A percentile compares a stretch with the other conserved stretches of the same genome.
These are phyloP conservation scores for Chaetomium globosum DNA, from an alignment of 2,329 filamentous ascomycete species.

Conservation along the genomic window DNA sequence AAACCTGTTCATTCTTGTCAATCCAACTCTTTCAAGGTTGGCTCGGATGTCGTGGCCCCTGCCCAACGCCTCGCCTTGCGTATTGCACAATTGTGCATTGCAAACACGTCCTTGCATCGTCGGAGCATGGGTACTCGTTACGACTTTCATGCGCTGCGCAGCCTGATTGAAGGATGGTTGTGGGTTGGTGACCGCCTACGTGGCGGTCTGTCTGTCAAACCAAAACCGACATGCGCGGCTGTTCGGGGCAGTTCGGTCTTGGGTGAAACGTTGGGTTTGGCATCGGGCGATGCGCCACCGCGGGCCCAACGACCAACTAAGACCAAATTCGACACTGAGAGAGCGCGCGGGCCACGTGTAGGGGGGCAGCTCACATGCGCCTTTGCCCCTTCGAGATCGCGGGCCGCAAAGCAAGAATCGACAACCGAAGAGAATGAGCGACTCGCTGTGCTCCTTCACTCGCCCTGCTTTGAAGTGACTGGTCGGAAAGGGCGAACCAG, in stretches of 20 bases:
- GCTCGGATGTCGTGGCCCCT: conserved; percentile 7
- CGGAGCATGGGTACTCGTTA: not conserved
- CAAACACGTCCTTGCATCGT: conserved; percentile 2
- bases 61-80: conserved; percentile 6
- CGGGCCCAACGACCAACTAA: conserved; percentile 10
- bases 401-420: not conserved
- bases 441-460: not conserved
- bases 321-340: conserved; percentile 14
- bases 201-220: conserved; percentile 23
- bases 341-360: conserved; percentile 27
- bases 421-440: too few species aligned
- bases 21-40: not conserved
- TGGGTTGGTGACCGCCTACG: conserved; percentile 21
- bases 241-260: conserved; percentile 13
- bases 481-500: conserved; percentile 20
- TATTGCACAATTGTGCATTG: conserved; percentile 18
- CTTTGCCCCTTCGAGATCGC: conserved; percentile 17
- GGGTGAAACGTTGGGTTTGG: conserved; percentile 29
- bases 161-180: conserved; percentile 19
- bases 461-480: conserved; percentile 29
- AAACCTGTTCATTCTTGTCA: not conserved
- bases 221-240: conserved; percentile 15
- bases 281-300: conserved; percentile 12
- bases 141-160: conserved; percentile 4
- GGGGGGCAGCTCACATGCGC: conserved; percentile 24